These are phyloP conservation scores for Ophiostoma tasmaniense DNA, from an alignment of 2,329 filamentous ascomycete genomes.

Conservation along the genomic window DNA sequence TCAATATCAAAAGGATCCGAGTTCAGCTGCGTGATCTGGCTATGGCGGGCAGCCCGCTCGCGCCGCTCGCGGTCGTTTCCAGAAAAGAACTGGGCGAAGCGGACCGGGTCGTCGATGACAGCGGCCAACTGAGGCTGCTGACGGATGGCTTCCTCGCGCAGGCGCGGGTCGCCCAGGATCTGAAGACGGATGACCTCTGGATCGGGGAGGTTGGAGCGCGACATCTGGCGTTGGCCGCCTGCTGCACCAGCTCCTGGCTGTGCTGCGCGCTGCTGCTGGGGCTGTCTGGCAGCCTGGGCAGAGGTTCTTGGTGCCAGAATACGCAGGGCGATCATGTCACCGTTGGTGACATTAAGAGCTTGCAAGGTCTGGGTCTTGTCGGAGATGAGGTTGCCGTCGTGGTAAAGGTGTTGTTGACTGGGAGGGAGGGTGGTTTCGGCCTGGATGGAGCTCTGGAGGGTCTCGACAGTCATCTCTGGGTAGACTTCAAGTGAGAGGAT, in stretches of 20 bases:
- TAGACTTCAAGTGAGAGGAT: constrained; percentile 76
- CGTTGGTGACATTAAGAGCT: constrained; percentile 71
- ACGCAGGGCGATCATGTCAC: constrained; percentile 86
- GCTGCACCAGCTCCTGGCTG: constrained; percentile 23
- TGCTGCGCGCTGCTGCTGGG: constrained; percentile 25
- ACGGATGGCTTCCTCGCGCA: constrained; percentile 61
- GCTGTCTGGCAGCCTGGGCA: constrained; percentile 30
- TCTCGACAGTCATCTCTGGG: constrained; percentile 70
- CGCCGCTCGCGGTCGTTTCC: constrained; percentile 62
- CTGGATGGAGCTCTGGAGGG: constrained; percentile 81
- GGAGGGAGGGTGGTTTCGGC: constrained; percentile 70
- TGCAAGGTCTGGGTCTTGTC: constrained; percentile 75
- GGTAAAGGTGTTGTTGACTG: constrained; percentile 72
- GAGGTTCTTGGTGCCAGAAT: constrained; percentile 43
- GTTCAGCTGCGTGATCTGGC: constrained; percentile 77
- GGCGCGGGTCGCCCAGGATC: constrained; percentile 66
- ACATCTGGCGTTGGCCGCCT: constrained; percentile 19
- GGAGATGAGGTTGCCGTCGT: constrained; percentile 74
- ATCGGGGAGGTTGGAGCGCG: constrained; percentile 42
- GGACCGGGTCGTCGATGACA: constrained; percentile 64
- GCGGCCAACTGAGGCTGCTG: constrained; percentile 69
- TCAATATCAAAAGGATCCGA: constrained; percentile 92
- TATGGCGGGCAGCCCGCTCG: constrained; percentile 66
- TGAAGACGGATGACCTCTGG: constrained; percentile 76
- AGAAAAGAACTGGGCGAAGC: constrained; percentile 65